Base-by-base conservation (phyloP, 202 grass and related monocot species). In the Digitaria exilis region DNA sequence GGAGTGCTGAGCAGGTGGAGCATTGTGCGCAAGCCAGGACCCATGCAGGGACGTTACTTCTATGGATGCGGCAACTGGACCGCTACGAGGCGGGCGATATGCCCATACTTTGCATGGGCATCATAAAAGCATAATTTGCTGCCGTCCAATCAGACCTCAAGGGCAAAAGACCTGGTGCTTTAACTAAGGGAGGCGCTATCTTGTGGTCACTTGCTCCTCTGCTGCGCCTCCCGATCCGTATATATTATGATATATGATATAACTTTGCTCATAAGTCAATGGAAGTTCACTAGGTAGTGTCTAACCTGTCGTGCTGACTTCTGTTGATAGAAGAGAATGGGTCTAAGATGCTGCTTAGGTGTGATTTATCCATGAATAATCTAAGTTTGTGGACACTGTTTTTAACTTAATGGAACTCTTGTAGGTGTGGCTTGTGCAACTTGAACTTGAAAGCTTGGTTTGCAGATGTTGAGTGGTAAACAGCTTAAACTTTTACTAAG, bases 11-110 rank as follows among this genome's bases (percentile, higher is more conserved):
- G 92, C 86, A 91, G 89, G 73, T 89, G 80, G 55, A 91, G 82
- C 63, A 52, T 87, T 22, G 77, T 95, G 52, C 82, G 89, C 84
- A 94, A 89, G 75, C 96, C 93, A 16, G 96, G 96, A 34, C 89
- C 93, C 2, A 92, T 87, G 63, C 93, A 98, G 57, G 96, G 93
- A 5, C 76, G 89, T 12, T 88, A 87, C 76, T 98, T 98, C 91
- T 98, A 93, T 58, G 96, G 96, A 37, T 98, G 96, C 19, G 96
- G 91, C 19, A 94, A 93, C 57, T 93, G 93, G 93, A 95, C 93
- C 0, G 83, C 87, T 69, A 85, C 92, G 43, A 90, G 93, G 82
- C 63, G 87, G 10, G 91, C 95, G 2, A 82, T 90, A 46, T 98
- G 95, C 82, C 86, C 88, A 21, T 95, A 93, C 76, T 98, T 93